Conservation (phyloP, 2,329 filamentous ascomycete species). For the Penicillium corylophilum region DNA sequence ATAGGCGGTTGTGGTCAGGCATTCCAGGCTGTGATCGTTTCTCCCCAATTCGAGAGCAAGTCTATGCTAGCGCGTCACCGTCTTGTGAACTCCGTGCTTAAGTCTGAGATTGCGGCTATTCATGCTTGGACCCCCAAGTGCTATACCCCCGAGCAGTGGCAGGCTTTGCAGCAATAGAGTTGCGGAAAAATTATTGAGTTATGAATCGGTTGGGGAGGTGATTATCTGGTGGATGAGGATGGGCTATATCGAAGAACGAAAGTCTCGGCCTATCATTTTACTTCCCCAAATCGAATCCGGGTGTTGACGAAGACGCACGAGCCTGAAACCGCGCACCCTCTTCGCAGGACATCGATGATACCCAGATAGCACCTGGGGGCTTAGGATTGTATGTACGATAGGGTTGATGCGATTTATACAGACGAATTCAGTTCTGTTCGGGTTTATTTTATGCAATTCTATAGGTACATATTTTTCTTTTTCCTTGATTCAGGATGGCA, state of each 20-base stretch:
- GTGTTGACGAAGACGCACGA: background rate
- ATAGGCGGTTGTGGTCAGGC: conserved; percentile 69
- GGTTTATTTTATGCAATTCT: background rate
- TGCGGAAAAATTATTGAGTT: background rate
- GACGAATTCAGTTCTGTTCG: background rate
- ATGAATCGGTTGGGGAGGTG: background rate
- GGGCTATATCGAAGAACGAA: background rate
- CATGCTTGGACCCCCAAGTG: conserved; percentile 96
- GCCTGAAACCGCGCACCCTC: background rate
- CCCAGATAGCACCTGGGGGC: background rate
- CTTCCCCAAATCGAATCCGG: background rate
- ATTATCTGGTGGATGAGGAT: background rate
- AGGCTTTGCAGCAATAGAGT: conserved; percentile 58
- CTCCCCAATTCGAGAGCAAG: conserved; percentile 67
- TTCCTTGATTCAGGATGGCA: background rate
- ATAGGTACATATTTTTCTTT: background rate
- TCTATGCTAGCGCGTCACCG: conserved; percentile 81
- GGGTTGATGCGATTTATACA: background rate
- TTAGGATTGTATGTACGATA: conserved; percentile 17
- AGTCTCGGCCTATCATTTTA: background rate
- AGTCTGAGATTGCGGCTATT: conserved; percentile 83
- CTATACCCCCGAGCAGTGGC: conserved; percentile 87
- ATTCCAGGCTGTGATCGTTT: conserved; percentile 69
- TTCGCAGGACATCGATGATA: background rate
- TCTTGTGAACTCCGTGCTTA: conserved; percentile 78